Evolutionary conservation across 2,329 filamentous ascomycete species (phyloP).

Genomic region (Cladosporium sp.): DNA sequence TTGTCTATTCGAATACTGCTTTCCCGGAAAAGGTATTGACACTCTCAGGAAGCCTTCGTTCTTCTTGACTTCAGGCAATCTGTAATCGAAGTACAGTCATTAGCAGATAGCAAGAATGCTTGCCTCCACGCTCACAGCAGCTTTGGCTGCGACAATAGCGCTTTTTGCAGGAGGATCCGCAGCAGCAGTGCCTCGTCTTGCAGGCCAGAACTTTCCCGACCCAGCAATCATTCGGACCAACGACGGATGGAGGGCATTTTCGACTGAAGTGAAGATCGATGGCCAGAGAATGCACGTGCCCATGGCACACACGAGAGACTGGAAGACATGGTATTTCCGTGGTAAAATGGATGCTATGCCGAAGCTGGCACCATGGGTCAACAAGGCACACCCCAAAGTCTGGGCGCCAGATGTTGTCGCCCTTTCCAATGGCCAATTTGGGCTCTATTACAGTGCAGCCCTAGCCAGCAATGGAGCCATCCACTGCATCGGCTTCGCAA

Average conservation of each 20-base stretch:
- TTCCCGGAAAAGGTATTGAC: background rate
- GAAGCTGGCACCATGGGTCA: constrained; percentile 45
- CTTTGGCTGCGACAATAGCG: constrained; percentile 1
- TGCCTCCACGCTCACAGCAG: background rate
- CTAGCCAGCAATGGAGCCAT: constrained; percentile 13
- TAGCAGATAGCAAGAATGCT: background rate
- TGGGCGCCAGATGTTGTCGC: constrained; percentile 59
- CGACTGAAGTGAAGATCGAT: constrained; percentile 39
- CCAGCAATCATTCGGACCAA: constrained; percentile 48
- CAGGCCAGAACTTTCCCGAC: constrained; percentile 48
- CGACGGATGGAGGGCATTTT: constrained; percentile 55
- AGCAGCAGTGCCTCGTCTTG: constrained; percentile 9
- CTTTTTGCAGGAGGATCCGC: background rate
- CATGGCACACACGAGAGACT: constrained; percentile 46
- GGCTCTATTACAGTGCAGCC: constrained; percentile 27
- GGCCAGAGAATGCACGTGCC: constrained; percentile 43
- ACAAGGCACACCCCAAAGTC: constrained; percentile 43
- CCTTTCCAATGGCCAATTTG: constrained; percentile 30
- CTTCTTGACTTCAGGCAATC: too few species aligned
- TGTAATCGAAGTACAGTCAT: too few species aligned
- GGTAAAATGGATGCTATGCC: constrained; percentile 51
- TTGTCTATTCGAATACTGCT: background rate
- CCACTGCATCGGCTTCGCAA: constrained; percentile 29
- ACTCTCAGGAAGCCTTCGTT: too few species aligned
- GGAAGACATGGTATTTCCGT: constrained; percentile 45